Conservation (phyloP, 2,329 filamentous ascomycete species). For the Hortaea werneckii region DNA sequence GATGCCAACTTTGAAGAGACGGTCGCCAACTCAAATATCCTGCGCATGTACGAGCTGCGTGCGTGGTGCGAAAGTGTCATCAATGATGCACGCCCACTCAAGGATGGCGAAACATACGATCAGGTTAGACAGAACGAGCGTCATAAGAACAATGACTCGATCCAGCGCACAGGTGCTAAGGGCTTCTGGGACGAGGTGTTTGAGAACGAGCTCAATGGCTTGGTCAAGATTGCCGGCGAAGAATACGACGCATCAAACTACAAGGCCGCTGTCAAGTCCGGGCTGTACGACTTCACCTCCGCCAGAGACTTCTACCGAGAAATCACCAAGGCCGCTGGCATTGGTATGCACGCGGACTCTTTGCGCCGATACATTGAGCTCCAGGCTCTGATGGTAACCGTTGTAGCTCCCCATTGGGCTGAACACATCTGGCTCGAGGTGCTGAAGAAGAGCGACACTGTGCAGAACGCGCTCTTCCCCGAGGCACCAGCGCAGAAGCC, state of each 20-base stretch:
- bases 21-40: slow-evolving; percentile 82
- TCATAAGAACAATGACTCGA: slow-evolving; percentile 43
- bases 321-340: slow-evolving; percentile 61
- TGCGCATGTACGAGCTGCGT: slow-evolving; percentile 71
- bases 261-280: slow-evolving; percentile 73
- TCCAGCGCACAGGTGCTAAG: slow-evolving; percentile 65
- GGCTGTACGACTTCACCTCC: slow-evolving; percentile 81
- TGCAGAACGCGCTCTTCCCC: slow-evolving; percentile 74
- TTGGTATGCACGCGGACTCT: slow-evolving; percentile 79
- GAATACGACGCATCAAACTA: slow-evolving; percentile 73
- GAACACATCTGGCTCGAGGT: slow-evolving; percentile 94
- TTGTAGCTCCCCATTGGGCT: slow-evolving; percentile 85
- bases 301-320: slow-evolving; percentile 88
- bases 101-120: slow-evolving; percentile 33
- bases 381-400: slow-evolving; percentile 70
- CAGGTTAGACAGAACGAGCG: slow-evolving; percentile 32
- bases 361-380: slow-evolving; percentile 74
- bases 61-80: slow-evolving; percentile 88
- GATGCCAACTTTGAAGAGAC: slow-evolving; percentile 97
- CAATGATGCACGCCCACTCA: slow-evolving; percentile 45
- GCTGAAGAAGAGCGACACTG: slow-evolving; percentile 60
- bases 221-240: slow-evolving; percentile 67
- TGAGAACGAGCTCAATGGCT: slow-evolving; percentile 79
- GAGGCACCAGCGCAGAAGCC: slow-evolving; percentile 55
- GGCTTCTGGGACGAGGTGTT: slow-evolving; percentile 82